Percentiles rank a stretch among this genome's conserved stretches.
phyloP scores from a whole-genome alignment of 371 early-diverging fungal genomes.

The Mortierella sp. region DNA sequence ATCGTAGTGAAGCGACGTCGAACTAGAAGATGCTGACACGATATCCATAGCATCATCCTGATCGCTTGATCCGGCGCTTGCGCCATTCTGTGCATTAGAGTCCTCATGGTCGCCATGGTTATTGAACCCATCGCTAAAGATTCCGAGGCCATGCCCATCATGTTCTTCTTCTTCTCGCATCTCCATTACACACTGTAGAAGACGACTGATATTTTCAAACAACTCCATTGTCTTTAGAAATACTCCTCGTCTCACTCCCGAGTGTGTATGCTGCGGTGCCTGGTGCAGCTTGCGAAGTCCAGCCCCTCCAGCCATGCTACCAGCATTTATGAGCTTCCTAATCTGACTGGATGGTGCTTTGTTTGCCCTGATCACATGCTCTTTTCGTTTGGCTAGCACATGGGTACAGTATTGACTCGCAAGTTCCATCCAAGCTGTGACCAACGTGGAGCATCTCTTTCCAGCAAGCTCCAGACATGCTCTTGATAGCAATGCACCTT shows the following conservation, averaged over 20 bases:
- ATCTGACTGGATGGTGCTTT: not conserved
- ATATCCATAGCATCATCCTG: slow-evolving; percentile 50
- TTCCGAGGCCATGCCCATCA: slow-evolving; percentile 3
- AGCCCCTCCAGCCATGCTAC: not conserved
- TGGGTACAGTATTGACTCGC: slow-evolving; percentile 34
- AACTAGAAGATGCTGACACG: slow-evolving; percentile 16
- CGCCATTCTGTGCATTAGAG: slow-evolving; percentile 1
- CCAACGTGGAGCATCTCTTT: slow-evolving; percentile 34
- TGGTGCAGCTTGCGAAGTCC: slow-evolving; percentile 8
- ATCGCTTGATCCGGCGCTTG: slow-evolving; percentile 39
- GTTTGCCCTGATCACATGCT: slow-evolving; percentile 22
- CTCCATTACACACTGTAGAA: slow-evolving; percentile 51
- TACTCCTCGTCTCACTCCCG: slow-evolving; percentile 28
- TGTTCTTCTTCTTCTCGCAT: slow-evolving; percentile 48
- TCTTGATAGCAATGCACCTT: slow-evolving; percentile 35
- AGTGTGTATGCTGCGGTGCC: not conserved
- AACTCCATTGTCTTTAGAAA: slow-evolving; percentile 49
- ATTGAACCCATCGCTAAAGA: not conserved
- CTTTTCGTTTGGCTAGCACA: slow-evolving; percentile 29
- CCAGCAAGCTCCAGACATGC: slow-evolving; percentile 45
- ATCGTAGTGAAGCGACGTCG: slow-evolving; percentile 4
- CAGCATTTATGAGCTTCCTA: not conserved
- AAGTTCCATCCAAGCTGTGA: slow-evolving; percentile 49
- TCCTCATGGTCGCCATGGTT: slow-evolving; percentile 11
- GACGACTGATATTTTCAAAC: slow-evolving; percentile 37